Evolutionary conservation across 495 filamentous ascomycete species (phyloP), one percentile per base, ranked within the genome.

Genomic region (Halenospora varia): DNA sequence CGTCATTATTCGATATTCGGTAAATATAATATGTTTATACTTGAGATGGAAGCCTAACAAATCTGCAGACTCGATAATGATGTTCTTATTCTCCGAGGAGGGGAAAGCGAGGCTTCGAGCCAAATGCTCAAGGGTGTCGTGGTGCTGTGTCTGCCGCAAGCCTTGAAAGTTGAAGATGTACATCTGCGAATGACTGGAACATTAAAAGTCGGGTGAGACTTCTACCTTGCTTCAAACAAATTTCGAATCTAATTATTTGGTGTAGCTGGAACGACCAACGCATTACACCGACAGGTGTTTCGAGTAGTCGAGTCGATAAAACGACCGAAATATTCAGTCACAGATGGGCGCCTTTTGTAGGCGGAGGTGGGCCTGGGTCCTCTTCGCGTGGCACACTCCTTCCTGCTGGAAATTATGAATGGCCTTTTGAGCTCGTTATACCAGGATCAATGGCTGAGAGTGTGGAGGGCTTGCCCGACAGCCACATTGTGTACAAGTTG

Each of bases 371-470:
- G 44, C 54, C 48, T 60, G 79, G 75, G 47, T 72, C 70, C 48
- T 67, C 69, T 18, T 71, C 65, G 1, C 74, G 65, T 61, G 74
- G 86, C 25, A 82, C 85, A 62, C 81, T 81, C 9, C 71, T 96
- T 25, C 75, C 78, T 4, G 78, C 87, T 2, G 90, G 89, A 48
- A 91, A 93, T 66, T 92, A 97, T 69, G 92, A 96, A 69, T 97
- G 88, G 74, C 87, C 88, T 0, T 97, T 97, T 70, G 84, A 94
- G 62, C 73, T 91, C 57, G 73, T 87, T 49, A 73, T 97, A 13
- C 82, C 89, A 15, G 90, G 90, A 23, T 77, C 83, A 53, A 83
- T 84, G 68, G 79, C 89, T 3, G 93, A 98, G 77, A 96, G 89
- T 57, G 80, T 98, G 25, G 94, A 97, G 69, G 94, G 94, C 1